Base-by-base conservation (phyloP, 73 alveolate genomes). In the Blepharisma japonicum region DNA sequence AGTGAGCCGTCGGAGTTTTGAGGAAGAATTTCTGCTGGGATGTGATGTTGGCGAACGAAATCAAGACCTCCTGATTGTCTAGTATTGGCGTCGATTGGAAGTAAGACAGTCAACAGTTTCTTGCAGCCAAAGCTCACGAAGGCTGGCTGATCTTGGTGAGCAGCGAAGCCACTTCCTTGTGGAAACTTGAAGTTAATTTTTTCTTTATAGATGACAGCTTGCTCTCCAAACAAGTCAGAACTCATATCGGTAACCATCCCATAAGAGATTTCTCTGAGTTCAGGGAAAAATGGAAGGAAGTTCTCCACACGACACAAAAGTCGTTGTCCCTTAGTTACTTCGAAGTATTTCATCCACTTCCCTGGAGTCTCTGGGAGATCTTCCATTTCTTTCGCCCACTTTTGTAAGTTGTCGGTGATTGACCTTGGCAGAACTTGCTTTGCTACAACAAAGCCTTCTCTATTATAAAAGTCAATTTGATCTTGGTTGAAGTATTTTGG, bases 111-210 rank as follows among this genome's bases (percentile, higher is more conserved):
- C 61, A 70, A 45, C 23, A 45, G 46, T n/a, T 70, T 45, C 66
- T 70, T 70, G 14, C 11, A 47, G 2, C 80, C 80, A 6, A 70
- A 70, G 11, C 32, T 18, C 5, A 70, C 80, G 5, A 70, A 70
- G 56, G 80, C 80, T n/a, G 80, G 80, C 25, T 39, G 68, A 45
- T 70, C 80, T 70, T 70, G 66, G 45, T 70, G 80, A 70, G 80
- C 68, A 14, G 71, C 27, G 61, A 45, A 70, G n/a, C 80, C 80
- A 4, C 39, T 70, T 70, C 80, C 80, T n/a, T 25, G 68, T 18
- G 80, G 66, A 4, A 45, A 45, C 27, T 70, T 70, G 80, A 70
- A 70, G 66, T 70, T 70, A 14, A 70, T 70, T 70, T 70, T 70
- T 25, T 70, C 80, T 70, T 70, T 70, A 45, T 45, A 70, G 70